A percentile compares a stretch with the other conserved stretches of the same genome.
phyloP scores from a whole-genome alignment of 805 yeast genomes.

The Ascoidea rubescens region DNA sequence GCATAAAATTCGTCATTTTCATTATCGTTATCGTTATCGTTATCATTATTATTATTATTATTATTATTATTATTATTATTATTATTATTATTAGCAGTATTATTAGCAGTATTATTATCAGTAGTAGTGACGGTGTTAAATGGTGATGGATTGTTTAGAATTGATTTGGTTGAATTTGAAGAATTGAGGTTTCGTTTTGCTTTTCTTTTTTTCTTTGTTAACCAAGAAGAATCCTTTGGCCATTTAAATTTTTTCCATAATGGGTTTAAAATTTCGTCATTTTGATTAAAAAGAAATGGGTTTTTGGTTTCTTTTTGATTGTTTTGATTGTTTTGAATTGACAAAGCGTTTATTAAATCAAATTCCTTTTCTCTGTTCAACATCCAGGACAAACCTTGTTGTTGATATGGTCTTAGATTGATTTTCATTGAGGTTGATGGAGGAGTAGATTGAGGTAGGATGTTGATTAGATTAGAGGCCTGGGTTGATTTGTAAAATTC shows the following conservation, averaged over 20 bases:
- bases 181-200: too few relatives aligned
- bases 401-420: slow-evolving; percentile 62
- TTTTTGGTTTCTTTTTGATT: slow-evolving; percentile 13
- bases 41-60: too few relatives aligned
- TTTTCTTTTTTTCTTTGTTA: too few relatives aligned
- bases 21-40: too few relatives aligned
- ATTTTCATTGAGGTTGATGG: slow-evolving; percentile 27
- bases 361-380: slow-evolving; percentile 59
- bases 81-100: too few relatives aligned
- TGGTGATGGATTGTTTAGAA: too few relatives aligned
- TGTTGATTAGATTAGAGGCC: slow-evolving; percentile 37
- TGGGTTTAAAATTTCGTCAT: slow-evolving; percentile 58
- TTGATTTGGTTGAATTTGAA: too few relatives aligned
- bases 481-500: slow-evolving; percentile 65
- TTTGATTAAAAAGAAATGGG: slow-evolving; percentile 20
- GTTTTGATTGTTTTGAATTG: slow-evolving; percentile 10
- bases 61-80: too few relatives aligned
- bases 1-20: too few relatives aligned
- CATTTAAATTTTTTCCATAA: slow-evolving; percentile 70
- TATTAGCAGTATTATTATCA: too few relatives aligned
- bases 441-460: slow-evolving; percentile 51
- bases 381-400: slow-evolving; percentile 84
- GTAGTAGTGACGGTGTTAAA: too few relatives aligned
- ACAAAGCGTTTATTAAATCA: slow-evolving; percentile 24
- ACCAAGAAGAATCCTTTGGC: slow-evolving; percentile 40